Conservation (phyloP, 2,329 filamentous ascomycete genomes). For the Alternaria rosae region DNA sequence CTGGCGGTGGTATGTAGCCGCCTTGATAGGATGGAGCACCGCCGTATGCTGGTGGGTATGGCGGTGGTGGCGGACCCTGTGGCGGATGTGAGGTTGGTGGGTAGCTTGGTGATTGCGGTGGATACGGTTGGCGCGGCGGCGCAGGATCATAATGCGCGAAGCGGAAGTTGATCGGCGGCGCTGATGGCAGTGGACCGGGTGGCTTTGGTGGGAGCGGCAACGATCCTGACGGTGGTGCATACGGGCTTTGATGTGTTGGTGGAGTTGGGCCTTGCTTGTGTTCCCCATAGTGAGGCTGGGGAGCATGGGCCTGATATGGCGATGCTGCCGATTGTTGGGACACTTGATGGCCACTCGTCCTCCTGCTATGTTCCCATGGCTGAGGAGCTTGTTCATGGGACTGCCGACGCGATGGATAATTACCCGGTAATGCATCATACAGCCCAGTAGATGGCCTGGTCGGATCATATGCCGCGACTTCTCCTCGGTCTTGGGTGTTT, state of each 20-base stretch:
- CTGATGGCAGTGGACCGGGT: conserved; percentile 35
- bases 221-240: conserved; percentile 32
- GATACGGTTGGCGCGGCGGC: conserved; percentile 31
- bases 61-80: conserved; percentile 44
- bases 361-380: conserved; percentile 39
- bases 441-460: conserved; percentile 32
- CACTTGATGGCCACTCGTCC: conserved; percentile 38
- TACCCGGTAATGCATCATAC: conserved; percentile 30
- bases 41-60: conserved; percentile 55
- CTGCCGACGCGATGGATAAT: conserved; percentile 30
- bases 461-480: conserved; percentile 33
- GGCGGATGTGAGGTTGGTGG: conserved; percentile 27
- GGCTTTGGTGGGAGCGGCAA: conserved; percentile 40
- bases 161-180: conserved; percentile 41
- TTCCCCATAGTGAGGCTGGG: conserved; percentile 35
- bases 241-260: conserved; percentile 43
- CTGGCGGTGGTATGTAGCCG: conserved; percentile 43
- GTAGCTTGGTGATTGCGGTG: conserved; percentile 33
- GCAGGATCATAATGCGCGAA: conserved; percentile 49
- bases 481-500: conserved; percentile 26
- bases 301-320: conserved; percentile 34
- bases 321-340: conserved; percentile 30
- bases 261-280: conserved; percentile 27
- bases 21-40: conserved; percentile 31
- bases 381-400: conserved; percentile 35